Percentiles rank a stretch among this genome's conserved stretches.
phyloP scores from a whole-genome alignment of 768 basidiomycete genomes.

The Suillus plorans region DNA sequence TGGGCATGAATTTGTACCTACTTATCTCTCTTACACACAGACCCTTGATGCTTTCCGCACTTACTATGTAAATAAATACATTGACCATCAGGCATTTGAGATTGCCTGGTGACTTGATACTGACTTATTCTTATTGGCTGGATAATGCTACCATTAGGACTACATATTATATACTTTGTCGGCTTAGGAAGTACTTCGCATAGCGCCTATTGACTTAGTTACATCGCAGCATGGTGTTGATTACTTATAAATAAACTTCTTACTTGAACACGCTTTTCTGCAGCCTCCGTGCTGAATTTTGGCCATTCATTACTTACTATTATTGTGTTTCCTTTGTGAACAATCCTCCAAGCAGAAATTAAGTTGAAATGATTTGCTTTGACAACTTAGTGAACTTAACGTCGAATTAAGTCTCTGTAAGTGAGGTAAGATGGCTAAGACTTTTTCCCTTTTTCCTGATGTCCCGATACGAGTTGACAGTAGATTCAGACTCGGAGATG shows the following conservation, averaged over 20 bases:
- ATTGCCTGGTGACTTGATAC: too few relatives aligned
- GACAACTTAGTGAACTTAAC: neutral
- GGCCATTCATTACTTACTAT: neutral
- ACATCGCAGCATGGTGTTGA: neutral
- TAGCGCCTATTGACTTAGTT: neutral
- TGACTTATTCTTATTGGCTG: too few relatives aligned
- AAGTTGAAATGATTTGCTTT: neutral
- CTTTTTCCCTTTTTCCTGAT: neutral
- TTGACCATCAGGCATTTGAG: too few relatives aligned
- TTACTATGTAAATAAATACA: too few relatives aligned
- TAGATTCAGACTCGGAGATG: too few relatives aligned
- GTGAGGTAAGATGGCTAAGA: neutral
- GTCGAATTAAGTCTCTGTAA: neutral
- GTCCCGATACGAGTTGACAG: too few relatives aligned
- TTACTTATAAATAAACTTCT: neutral
- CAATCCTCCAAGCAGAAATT: neutral
- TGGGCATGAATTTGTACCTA: slow-evolving; percentile 18
- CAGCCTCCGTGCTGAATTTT: neutral
- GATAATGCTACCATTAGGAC: too few relatives aligned
- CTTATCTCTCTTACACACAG: slow-evolving; percentile 9
- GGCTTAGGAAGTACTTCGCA: neutral
- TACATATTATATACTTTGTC: too few relatives aligned
- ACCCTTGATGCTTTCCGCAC: too few relatives aligned
- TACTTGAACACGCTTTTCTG: neutral
- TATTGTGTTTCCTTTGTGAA: neutral